Conservation (phyloP, 2,329 filamentous ascomycete genomes). For the Westerdykella aurantiaca region DNA sequence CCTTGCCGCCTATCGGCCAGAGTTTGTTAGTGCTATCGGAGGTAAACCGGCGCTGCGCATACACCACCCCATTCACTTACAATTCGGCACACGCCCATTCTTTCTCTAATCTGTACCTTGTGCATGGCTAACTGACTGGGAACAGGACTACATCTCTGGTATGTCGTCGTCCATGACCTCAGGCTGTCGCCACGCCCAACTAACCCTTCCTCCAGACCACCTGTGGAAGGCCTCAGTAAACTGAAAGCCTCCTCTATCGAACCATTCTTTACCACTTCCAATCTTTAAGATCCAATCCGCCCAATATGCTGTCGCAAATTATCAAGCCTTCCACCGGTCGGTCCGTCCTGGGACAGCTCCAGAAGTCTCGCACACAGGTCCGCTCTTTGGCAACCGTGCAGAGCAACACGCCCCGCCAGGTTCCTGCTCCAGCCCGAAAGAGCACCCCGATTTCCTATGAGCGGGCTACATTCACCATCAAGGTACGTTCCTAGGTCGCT, state of each 20-base stretch:
- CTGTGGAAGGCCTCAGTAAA: slow-evolving; percentile 63
- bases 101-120: slow-evolving; percentile 6
- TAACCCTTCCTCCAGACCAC: slow-evolving; percentile 47
- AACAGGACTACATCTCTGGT: slow-evolving; percentile 61
- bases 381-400: slow-evolving; percentile 61
- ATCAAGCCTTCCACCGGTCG: slow-evolving; percentile 48
- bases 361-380: slow-evolving; percentile 40
- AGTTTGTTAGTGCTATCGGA: background rate
- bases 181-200: slow-evolving; percentile 15
- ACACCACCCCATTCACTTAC: background rate
- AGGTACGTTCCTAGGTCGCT: slow-evolving; percentile 50
- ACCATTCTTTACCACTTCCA: slow-evolving; percentile 15
- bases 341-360: slow-evolving; percentile 44
- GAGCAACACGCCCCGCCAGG: slow-evolving; percentile 63
- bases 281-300: slow-evolving; percentile 9
- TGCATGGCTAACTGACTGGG: slow-evolving; percentile 32
- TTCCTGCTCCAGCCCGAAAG: slow-evolving; percentile 53
- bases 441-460: slow-evolving; percentile 66
- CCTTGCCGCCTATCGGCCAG: slow-evolving; percentile 1
- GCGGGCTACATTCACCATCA: slow-evolving; percentile 90
- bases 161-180: slow-evolving; percentile 25
- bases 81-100: background rate
- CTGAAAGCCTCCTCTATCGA: slow-evolving; percentile 38
- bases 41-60: background rate
- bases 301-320: slow-evolving; percentile 51